Conservation (phyloP, 2,329 filamentous ascomycete species). For the Alternaria tenuissima region DNA sequence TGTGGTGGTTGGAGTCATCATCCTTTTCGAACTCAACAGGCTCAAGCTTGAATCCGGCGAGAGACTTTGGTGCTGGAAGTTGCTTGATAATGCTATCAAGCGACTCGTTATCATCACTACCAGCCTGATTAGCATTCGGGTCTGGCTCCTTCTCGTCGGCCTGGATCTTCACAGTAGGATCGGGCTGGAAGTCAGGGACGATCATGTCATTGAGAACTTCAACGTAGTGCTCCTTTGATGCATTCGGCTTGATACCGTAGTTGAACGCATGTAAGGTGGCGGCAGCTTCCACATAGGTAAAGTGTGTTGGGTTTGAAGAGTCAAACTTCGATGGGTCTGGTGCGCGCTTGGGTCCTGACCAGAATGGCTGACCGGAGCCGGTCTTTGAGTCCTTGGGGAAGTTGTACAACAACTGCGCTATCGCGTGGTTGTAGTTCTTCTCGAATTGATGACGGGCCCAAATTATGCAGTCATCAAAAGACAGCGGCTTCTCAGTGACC, state of each 20-base stretch:
- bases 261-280: slow-evolving; percentile 97
- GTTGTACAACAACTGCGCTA: slow-evolving; percentile 93
- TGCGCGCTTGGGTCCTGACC: slow-evolving; percentile 97
- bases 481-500: slow-evolving; percentile 88
- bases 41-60: slow-evolving; percentile 87
- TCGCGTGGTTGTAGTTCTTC: slow-evolving; percentile 95
- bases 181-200: slow-evolving; percentile 91
- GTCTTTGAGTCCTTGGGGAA: slow-evolving; percentile 95
- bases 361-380: slow-evolving; percentile 89
- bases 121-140: slow-evolving; percentile 73
- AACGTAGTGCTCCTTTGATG: slow-evolving; percentile 74
- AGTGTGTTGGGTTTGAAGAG: slow-evolving; percentile 81
- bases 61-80: slow-evolving; percentile 78
- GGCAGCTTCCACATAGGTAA: slow-evolving; percentile 84
- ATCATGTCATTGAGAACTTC: slow-evolving; percentile 91
- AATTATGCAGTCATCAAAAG: slow-evolving; percentile 94
- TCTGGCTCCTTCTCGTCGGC: slow-evolving; percentile 95
- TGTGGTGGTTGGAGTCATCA: slow-evolving; percentile 96
- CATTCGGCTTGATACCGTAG: slow-evolving; percentile 91
- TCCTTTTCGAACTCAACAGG: slow-evolving; percentile 99
- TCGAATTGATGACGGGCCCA: slow-evolving; percentile 96
- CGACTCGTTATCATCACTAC: slow-evolving; percentile 77
- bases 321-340: slow-evolving; percentile 93
- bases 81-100: slow-evolving; percentile 74
- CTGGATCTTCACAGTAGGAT: slow-evolving; percentile 93